These are phyloP conservation scores for Chaetoceros tenuissimus DNA, from an alignment of 108 stramenopile genomes.

Conservation along the genomic window DNA sequence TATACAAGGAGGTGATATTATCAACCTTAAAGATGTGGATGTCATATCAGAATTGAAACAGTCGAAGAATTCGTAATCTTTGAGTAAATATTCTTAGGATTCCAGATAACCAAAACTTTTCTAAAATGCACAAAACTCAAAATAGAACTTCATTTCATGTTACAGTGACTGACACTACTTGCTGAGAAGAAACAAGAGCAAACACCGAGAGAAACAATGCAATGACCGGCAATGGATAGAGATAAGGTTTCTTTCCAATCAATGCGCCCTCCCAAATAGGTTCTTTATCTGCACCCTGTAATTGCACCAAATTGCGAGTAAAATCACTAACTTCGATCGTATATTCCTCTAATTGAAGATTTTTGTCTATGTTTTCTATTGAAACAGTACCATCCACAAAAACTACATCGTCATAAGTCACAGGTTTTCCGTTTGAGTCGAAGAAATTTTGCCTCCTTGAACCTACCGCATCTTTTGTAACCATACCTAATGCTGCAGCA, in stretches of 20 bases:
- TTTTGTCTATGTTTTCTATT: neutral
- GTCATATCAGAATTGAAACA: too few species aligned
- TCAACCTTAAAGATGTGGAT: too few species aligned
- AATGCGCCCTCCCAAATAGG: slow-evolving; percentile 10
- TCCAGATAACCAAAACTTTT: too few species aligned
- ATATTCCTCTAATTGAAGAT: neutral
- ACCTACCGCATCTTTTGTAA: neutral
- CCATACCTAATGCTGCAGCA: slow-evolving; percentile 6
- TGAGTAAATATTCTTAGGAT: too few species aligned
- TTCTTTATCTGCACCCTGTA: neutral
- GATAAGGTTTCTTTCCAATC: slow-evolving; percentile 5
- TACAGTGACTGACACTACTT: too few species aligned
- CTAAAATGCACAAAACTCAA: too few species aligned
- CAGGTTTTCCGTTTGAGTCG: slow-evolving; percentile 4
- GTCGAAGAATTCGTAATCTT: too few species aligned
- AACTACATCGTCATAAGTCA: slow-evolving; percentile 4
- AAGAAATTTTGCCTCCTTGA: slow-evolving; percentile 11
- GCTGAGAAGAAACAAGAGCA: slow-evolving; percentile 7
- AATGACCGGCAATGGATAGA: slow-evolving; percentile 12
- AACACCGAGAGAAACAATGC: slow-evolving; percentile 2
- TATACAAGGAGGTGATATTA: too few species aligned
- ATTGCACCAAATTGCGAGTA: too few species aligned
- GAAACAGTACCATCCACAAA: slow-evolving; percentile 13
- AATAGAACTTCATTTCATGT: too few species aligned
- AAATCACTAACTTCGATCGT: neutral